Base-by-base conservation (phyloP, 805 yeast species). In the Diddensiella santjacobensis region DNA sequence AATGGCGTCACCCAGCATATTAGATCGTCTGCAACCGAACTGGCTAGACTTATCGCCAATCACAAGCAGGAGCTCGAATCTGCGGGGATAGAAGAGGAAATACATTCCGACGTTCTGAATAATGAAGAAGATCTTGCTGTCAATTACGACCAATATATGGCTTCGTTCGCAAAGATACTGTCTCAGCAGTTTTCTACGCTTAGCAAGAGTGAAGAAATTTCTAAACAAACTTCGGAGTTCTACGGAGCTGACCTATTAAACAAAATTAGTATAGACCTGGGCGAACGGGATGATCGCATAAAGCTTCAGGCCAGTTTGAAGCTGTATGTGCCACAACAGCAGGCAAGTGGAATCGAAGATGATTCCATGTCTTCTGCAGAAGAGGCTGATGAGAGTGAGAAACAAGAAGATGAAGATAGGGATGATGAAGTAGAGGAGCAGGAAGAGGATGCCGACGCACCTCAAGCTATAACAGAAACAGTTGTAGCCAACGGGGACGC, bases 31-130 rank as follows among this genome's bases (percentile, higher is more conserved):
- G 76, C 84, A 1, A 73, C 74, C 49, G 77, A 72, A 38, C 59
- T 89, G 31, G 82, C 88, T 0, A 71, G 69, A n/a, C 52, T 86
- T 26, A 78, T 88, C 1, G 68, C 73, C 45, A 38, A 47, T 5
- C 51, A 55, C 44, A 45, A 46, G 31, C 45, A 29, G 31, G 31
- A 15, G 11, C 24, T 39, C n/a, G 51, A 38, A 6, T 26, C 18
- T 6, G 22, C 8, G 17, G 44, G n/a, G 17, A 29, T 37, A 11
- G 44, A 38, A 3, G 47, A 42, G 36, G 48, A 22, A 1, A 46
- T 23, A 22, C 39, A 36, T 23, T 31, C 22, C 2, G 45, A 37
- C n/a, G 52, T 48, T 22, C 44, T 35, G 19, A 41, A 33, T 17
- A 37, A 40, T 20, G 37, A 48, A n/a, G 17, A 29, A 3, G 18